Base-by-base conservation (phyloP, 208 protist species). In the Leishmania aethiopica region DNA sequence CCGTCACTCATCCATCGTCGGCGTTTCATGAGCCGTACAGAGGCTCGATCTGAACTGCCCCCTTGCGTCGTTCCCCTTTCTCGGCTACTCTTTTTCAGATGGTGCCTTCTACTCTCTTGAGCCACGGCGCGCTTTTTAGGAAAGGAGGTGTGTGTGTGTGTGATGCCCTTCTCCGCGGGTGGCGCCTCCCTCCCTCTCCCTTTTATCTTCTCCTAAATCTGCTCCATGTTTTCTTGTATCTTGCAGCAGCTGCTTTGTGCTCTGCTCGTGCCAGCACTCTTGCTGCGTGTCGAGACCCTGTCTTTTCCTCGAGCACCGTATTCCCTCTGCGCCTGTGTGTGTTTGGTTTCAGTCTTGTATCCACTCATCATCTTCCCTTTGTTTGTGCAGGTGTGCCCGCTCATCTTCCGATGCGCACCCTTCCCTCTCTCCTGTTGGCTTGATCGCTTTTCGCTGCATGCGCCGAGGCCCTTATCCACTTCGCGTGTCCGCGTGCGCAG, bases 1-100 rank as follows among this genome's bases (percentile, higher is more conserved):
- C 32, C 17, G 28, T n/a, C 32, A 28, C 32, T 59, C 72, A 57
- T 37, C 10, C 42, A 42, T 37, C 22, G 7, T 55, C 53, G 64
- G 8, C 73, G 17, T 66, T 51, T n/a, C 64, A 67, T 40, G 80
- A 79, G 57, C 73, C 64, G 28, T 78, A 78, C 60, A 72, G 70
- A 35, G 45, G 22, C 28, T 75, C 22, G n/a, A 15, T n/a, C 28
- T 75, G 70, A 55, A 3, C 70, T 55, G 28, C 28, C 70, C 45
- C 28, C 45, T 75, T 25, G 19, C 40, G 70, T 22, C 35, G 51
- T 45, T 19, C 32, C 35, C 32, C 73, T 47, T 25, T 37, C 53
- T 77, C 35, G 22, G 15, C 51, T 60, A 45, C 53, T 17, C 7
- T 42, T 59, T 64, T 37, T 75, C 25, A 42, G 15, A 11, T 22